These are phyloP conservation scores for Sphagnum magellanicum DNA, from an alignment of 228 moss, liverwort and hornwort genomes.

Conservation along the genomic window DNA sequence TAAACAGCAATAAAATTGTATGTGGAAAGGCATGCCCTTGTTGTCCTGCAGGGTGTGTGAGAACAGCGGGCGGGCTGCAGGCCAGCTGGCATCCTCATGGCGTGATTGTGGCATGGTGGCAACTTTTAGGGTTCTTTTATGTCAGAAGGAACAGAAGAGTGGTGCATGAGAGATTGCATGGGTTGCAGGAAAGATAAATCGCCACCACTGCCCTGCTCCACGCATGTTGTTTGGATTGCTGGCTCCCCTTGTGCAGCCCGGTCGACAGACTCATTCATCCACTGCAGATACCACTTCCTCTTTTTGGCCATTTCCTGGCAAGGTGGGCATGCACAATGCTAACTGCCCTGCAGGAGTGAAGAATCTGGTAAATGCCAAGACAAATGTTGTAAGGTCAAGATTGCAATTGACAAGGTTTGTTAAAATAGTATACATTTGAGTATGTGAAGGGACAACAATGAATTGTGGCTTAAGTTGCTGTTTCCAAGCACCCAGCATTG, in stretches of 20 bases:
- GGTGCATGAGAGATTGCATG: constrained; percentile 22
- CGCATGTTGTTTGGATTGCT: constrained; percentile 83
- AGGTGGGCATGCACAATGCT: constrained; percentile 67
- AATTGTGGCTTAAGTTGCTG: no score
- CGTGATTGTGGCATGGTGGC: constrained; percentile 97
- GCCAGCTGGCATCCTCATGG: constrained; percentile 92
- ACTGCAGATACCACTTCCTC: constrained; percentile 35
- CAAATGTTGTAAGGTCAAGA: neutral
- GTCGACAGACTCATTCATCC: constrained; percentile 89
- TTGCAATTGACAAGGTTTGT: no score
- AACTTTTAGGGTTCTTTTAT: constrained; percentile 65
- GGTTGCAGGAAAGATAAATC: constrained; percentile 61
- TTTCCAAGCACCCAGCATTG: no score
- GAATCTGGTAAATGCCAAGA: constrained; percentile 30
- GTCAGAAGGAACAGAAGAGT: constrained; percentile 29
- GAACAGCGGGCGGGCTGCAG: constrained; percentile 84
- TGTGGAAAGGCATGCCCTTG: constrained; percentile 27
- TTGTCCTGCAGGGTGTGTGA: constrained; percentile 51
- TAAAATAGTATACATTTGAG: no score
- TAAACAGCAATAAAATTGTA: constrained; percentile 17
- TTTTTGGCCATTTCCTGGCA: constrained; percentile 58
- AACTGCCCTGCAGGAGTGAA: constrained; percentile 40
- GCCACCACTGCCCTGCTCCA: constrained; percentile 94
- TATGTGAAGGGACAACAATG: no score
- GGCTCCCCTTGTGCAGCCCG: constrained; percentile 84